Base-by-base conservation (phyloP, 495 filamentous ascomycete genomes). In the Penicillium dipodomyicola region DNA sequence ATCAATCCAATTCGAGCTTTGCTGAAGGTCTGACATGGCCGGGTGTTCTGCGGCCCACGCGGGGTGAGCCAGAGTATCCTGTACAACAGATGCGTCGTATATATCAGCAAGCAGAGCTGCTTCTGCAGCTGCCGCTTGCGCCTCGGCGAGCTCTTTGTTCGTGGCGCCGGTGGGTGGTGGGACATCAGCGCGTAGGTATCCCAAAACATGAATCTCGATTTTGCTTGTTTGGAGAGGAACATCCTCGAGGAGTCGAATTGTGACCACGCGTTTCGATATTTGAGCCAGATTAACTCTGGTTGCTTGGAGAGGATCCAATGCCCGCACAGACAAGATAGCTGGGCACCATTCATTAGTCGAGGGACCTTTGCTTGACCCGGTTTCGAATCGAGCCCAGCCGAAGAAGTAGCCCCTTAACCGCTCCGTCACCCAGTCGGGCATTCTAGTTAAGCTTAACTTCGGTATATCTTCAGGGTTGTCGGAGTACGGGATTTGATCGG, bases 381-480 rank as follows among this genome's bases (percentile, higher is more conserved):
- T 25, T 4, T 65, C 47, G 7, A 84, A 49, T 27, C 77, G 68
- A 4, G 77, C 76, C 84, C 86, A 89, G 30, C 81, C 84, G 57
- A 87, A 84, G 59, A 85, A 88, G 42, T 84, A 73, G 0, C 86
- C 86, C 25, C 72, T 71, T 5, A 87, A 67, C 20, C 78, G 76
- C 45, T 79, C 69, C 4, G 67, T 52, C 19, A 85, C 66, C 29
- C 79, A 72, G 6, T 77, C 76, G 4, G 74, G 60, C 0, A 83
- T 66, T 42, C 65, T 73, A 10, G 54, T 48, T 3, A 87, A 64
- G 22, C 47, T 58, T 11, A 68, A 8, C 7, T 54, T 67, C 9
- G 53, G 43, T 0, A 43, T 61, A n/a, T 64, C 65, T 15, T 35
- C 37, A 0, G 48, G 32, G 23, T 47, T 47, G 11, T 29, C 37